phyloP scores from a whole-genome alignment of 2,329 filamentous ascomycete species.

The Xylariaceae sp. region DNA sequence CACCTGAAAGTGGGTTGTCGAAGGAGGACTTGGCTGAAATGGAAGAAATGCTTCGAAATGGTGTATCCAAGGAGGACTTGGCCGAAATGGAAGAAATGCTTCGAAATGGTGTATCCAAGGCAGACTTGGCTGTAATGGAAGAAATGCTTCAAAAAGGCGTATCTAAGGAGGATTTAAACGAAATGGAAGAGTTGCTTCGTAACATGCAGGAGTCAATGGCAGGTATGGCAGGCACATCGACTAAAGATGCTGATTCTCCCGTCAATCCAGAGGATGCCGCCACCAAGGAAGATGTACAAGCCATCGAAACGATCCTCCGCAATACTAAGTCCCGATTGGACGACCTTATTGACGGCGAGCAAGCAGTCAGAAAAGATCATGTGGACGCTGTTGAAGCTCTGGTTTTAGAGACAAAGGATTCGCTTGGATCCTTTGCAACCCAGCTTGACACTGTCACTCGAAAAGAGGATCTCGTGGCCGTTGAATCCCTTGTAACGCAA shows the following conservation, averaged over 20 bases:
- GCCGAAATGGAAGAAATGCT: conserved; percentile 58
- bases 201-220: conserved; percentile 50
- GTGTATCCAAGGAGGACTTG: conserved; percentile 51
- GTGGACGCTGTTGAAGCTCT: conserved; percentile 69
- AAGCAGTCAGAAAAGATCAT: conserved; percentile 71
- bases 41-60: conserved; percentile 23
- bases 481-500: conserved; percentile 82
- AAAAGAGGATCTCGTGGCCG: conserved; percentile 77
- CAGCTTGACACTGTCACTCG: conserved; percentile 74
- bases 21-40: conserved; percentile 53
- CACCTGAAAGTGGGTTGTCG: conserved; percentile 47
- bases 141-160: conserved; percentile 22
- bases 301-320: conserved; percentile 86
- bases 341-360: conserved; percentile 76
- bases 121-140: conserved; percentile 49
- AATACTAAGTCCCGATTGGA: conserved; percentile 91
- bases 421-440: conserved; percentile 68
- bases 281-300: conserved; percentile 83
- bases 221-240: conserved; percentile 36
- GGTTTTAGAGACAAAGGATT: conserved; percentile 77
- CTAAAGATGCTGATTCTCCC: conserved; percentile 37
- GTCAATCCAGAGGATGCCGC: conserved; percentile 56
- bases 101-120: conserved; percentile 51
- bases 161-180: conserved; percentile 51
- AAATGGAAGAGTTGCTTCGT: conserved; percentile 60